Evolutionary conservation across 2,329 filamentous ascomycete species (phyloP), one percentile per base, ranked within the genome.

Genomic region (Epichloe coenophiala): DNA sequence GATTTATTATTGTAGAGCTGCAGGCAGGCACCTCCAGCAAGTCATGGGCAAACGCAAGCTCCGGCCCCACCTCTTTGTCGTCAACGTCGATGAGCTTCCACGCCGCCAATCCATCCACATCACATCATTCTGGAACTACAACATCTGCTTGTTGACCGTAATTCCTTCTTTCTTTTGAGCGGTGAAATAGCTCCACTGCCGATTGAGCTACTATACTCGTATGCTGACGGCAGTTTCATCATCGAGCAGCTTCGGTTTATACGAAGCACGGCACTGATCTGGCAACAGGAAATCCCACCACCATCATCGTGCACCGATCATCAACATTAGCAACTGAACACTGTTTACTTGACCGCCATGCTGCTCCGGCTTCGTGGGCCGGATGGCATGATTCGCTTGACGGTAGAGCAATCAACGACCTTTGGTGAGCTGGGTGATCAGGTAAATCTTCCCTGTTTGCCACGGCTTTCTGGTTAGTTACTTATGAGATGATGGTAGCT

Each of bases 371-470:
- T 95, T 59, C 84, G 90, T 61, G 89, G 89, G 65, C 88, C 87
- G 56, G 89, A 96, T 71, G 93, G 93, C 71, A 93, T 93, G 75
- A 84, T 90, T 68, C 85, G 93, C 59, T 74, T 97, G 61, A 86
- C 76, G 48, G 79, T 94, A 58, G 83, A 90, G 59, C 78, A 83
- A 47, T 75, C 77, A 41, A 82, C 86, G 55, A 82, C 83, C 0
- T 95, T 97, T 65, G 72, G 70, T 41, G 70, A 78, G n/a, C 69
- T 84, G 41, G 76, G 74, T 35, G 64, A 70, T 27, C 69, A 75
- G 68, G 78, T 81, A 63, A 53, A 50, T 17, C 21, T 21, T 8
- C 17, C 36, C n/a, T 19, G 17, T n/a, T 9, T 47, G 31, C 2
- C 6, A 47, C 36, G 9, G 3, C 17, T 3, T 23, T 27, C 3